These are phyloP conservation scores for Paramecium primaurelia DNA, from an alignment of 73 alveolate species.

Conservation along the genomic window DNA sequence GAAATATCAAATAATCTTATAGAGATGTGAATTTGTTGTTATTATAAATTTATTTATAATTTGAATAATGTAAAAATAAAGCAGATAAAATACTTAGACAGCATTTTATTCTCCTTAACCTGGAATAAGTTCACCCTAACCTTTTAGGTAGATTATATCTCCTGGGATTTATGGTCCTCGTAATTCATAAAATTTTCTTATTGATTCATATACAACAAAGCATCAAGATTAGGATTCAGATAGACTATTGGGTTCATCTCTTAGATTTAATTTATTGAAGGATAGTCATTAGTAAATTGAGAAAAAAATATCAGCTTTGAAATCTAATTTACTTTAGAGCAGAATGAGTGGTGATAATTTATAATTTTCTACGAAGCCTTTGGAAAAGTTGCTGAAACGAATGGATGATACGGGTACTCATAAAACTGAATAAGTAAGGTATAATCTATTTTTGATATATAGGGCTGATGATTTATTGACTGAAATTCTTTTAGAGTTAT, in stretches of 20 bases:
- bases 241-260: neutral
- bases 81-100: conserved; percentile 13
- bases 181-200: neutral
- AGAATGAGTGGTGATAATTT: conserved; percentile 10
- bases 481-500: neutral
- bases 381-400: neutral
- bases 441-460: neutral
- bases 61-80: neutral
- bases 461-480: neutral
- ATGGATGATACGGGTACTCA: neutral
- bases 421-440: neutral
- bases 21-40: neutral
- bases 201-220: neutral
- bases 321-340: neutral
- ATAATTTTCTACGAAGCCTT: neutral
- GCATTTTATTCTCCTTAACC: conserved; percentile 6
- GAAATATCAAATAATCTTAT: neutral
- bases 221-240: conserved; percentile 4
- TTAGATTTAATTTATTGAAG: neutral
- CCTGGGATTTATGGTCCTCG: conserved; percentile 23
- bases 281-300: neutral
- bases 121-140: neutral
- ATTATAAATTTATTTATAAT: neutral
- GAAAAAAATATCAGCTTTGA: neutral
- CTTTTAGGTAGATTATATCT: neutral